A percentile compares a stretch with the other conserved stretches of the same genome.
These are phyloP conservation scores for Arxiozyma slooffiae DNA, from an alignment of 1,139 yeast species.

Conservation along the genomic window DNA sequence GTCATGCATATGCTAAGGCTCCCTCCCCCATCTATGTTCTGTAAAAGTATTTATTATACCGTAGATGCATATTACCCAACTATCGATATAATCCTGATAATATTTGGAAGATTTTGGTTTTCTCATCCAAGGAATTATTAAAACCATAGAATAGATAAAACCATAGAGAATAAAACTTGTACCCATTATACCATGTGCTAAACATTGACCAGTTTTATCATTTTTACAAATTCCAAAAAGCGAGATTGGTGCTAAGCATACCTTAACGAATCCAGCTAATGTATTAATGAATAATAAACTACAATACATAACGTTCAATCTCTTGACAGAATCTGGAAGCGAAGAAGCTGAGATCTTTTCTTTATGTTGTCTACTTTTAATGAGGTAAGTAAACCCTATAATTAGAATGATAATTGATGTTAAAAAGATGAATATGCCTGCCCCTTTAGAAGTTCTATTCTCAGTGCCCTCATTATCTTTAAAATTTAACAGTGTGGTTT, in stretches of 20 bases:
- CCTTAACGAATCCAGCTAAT: constrained; percentile 55
- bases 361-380: neutral
- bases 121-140: constrained; percentile 62
- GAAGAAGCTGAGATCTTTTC: neutral
- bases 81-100: constrained; percentile 82
- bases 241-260: constrained; percentile 74
- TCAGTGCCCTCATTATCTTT: constrained; percentile 58
- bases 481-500: constrained; percentile 47
- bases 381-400: neutral
- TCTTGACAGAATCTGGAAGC: neutral
- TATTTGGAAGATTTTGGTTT: constrained; percentile 34
- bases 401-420: constrained; percentile 8
- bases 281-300: constrained; percentile 38
- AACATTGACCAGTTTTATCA: constrained; percentile 77
- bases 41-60: constrained; percentile 91
- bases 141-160: constrained; percentile 51
- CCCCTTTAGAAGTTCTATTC: constrained; percentile 55
- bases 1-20: constrained; percentile 82
- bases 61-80: constrained; percentile 72
- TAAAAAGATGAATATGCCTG: constrained; percentile 39
- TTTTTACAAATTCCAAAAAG: constrained; percentile 76
- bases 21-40: constrained; percentile 88
- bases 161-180: constrained; percentile 76
- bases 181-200: constrained; percentile 97
- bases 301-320: constrained; percentile 33